Conservation (phyloP, 2,329 filamentous ascomycete species). For the Xylaria sp. region DNA sequence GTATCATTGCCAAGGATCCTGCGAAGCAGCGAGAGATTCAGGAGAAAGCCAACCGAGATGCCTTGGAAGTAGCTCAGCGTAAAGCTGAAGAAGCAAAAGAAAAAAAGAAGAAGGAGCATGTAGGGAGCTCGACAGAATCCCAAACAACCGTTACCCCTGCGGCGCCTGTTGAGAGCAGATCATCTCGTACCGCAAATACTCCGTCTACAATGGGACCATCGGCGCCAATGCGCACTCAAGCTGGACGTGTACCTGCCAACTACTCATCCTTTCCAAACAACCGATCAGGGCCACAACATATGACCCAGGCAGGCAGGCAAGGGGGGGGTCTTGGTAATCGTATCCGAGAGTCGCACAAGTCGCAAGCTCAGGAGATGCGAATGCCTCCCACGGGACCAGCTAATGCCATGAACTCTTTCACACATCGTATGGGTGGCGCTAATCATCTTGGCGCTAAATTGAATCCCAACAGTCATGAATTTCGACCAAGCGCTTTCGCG, state of each 20-base stretch:
- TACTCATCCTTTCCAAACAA: constrained; percentile 61
- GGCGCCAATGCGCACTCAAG: constrained; percentile 50
- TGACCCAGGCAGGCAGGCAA: constrained; percentile 55
- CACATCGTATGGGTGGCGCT: constrained; percentile 64
- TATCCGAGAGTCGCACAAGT: constrained; percentile 66
- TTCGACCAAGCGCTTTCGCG: constrained; percentile 85
- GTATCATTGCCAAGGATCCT: constrained; percentile 97
- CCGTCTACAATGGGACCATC: constrained; percentile 36
- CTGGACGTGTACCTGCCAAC: constrained; percentile 62
- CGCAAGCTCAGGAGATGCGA: constrained; percentile 68
- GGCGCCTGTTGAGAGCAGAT: constrained; percentile 42
- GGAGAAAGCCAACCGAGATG: constrained; percentile 83
- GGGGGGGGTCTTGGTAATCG: constrained; percentile 56
- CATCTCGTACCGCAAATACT: constrained; percentile 50
- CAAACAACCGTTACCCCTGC: constrained; percentile 51
- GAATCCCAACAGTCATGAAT: constrained; percentile 78
- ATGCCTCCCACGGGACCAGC: constrained; percentile 80
- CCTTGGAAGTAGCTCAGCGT: constrained; percentile 67
- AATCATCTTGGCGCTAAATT: constrained; percentile 66
- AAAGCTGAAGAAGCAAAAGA: constrained; percentile 62
- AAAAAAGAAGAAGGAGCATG: constrained; percentile 66
- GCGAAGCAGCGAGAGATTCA: constrained; percentile 93
- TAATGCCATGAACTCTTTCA: constrained; percentile 64
- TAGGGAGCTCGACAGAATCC: constrained; percentile 56
- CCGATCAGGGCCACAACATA: constrained; percentile 58